Evolutionary conservation across 176 grass and related monocot genomes (phyloP).

Genomic region (Coix lacrymajobi): DNA sequence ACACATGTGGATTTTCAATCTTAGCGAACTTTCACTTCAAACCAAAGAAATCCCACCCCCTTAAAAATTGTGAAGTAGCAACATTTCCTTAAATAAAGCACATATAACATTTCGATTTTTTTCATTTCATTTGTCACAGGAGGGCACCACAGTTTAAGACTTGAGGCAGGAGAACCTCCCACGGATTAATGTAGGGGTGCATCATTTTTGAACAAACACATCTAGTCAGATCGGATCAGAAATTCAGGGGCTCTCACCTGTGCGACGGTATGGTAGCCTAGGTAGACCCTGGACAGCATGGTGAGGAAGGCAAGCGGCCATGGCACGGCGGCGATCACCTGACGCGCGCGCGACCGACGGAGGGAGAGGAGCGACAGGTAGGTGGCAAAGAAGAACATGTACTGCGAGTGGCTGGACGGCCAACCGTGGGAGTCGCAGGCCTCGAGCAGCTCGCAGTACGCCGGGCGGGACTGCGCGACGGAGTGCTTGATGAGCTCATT

Average conservation of each 20-base stretch:
- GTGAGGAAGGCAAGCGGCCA: constrained; percentile 89
- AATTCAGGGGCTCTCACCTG: constrained; percentile 55
- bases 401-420: constrained; percentile 96
- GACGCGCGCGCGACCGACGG: constrained; percentile 1
- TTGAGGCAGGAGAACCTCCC: neutral
- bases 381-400: constrained; percentile 94
- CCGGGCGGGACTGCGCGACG: constrained; percentile 83
- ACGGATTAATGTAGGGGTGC: neutral
- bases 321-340: constrained; percentile 38
- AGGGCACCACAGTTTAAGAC: neutral
- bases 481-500: constrained; percentile 89
- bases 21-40: neutral
- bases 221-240: constrained; percentile 31
- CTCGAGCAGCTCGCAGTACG: constrained; percentile 72
- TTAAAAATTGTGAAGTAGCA: neutral
- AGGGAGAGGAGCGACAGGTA: constrained; percentile 73
- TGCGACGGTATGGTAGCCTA: constrained; percentile 83
- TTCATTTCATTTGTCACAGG: neutral
- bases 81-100: neutral
- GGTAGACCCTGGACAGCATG: constrained; percentile 93
- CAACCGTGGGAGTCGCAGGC: constrained; percentile 89
- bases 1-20: neutral
- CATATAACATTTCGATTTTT: neutral
- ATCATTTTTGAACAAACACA: neutral
- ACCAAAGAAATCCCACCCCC: neutral